Base-by-base conservation (phyloP, 495 filamentous ascomycete species). In the Trichocladium uniseriatum region DNA sequence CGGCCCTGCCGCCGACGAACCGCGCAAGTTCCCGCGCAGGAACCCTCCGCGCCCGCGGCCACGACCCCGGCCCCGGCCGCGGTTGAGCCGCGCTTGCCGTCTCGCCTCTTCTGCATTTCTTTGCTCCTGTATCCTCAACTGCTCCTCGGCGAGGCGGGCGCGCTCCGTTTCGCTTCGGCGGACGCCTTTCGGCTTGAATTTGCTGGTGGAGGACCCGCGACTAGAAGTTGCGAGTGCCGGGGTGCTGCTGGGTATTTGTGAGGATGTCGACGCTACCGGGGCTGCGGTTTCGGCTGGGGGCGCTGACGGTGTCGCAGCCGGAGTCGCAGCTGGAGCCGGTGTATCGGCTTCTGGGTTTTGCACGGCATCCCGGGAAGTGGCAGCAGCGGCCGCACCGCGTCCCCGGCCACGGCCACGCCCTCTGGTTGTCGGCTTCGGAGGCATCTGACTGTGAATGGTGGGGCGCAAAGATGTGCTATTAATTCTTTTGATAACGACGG, bases 181-280 rank as follows among this genome's bases (percentile, higher is more conserved):
- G 11, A 73, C 52, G 3, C 57, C 68, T 48, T 70, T 74, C 1
- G 71, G 71, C 38, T 61, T 69, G 51, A 72, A 70, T 18, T 61
- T 67, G 46, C 6, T 18, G 29, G 62, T 48, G 20, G 34, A 3
- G 11, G 38, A 41, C 37, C 47, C 44, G 20, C 53, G 39, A 14
- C 21, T 42, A 18, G 49, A 41, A 10, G 32, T 10, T 6, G 31
- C n/a, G 0, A 40, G 40, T 6, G 40, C 32, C 4, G 48, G 48
- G n/a, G 40, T 39, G 52, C 27, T 24, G 43, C 24, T 21, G 43
- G 51, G 21, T 27, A 38, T 7, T 21, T 40, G 16, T 9, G 51
- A 45, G 20, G 47, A 10, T 16, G 38, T 14, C 27, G 51, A 18
- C 11, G 27, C 35, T 16, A 38, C n/a, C 20, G 28, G 42, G 6